Evolutionary conservation across 352 stramenopile species (phyloP).

Genomic region (Phytopythium vexans): DNA sequence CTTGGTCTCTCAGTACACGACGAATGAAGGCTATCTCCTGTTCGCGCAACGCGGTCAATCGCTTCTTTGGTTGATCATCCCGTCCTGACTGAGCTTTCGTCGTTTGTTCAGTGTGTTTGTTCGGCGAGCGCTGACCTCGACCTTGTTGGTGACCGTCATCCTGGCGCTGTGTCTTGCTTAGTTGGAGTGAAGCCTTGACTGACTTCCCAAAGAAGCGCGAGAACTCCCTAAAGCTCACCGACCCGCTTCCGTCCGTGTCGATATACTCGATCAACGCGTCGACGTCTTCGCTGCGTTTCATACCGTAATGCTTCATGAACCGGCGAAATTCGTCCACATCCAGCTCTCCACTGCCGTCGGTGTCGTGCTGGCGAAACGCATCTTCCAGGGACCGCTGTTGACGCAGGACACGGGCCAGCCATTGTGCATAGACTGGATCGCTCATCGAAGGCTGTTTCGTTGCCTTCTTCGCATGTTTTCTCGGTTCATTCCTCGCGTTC

Average conservation of each 20-base stretch:
- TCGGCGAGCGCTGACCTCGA: too few species aligned
- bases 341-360: constrained; percentile 38
- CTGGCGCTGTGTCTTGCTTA: constrained; percentile 7
- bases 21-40: constrained; percentile 57
- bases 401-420: constrained; percentile 23
- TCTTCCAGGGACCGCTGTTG: constrained; percentile 34
- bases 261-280: constrained; percentile 33
- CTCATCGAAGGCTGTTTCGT: background rate
- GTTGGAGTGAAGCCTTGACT: constrained; percentile 13
- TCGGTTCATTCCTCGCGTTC: background rate
- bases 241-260: constrained; percentile 32
- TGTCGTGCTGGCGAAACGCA: constrained; percentile 31
- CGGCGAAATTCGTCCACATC: constrained; percentile 44
- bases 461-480: background rate
- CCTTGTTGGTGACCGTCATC: too few species aligned
- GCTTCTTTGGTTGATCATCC: constrained; percentile 14
- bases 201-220: constrained; percentile 23
- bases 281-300: constrained; percentile 33
- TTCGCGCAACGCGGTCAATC: constrained; percentile 28
- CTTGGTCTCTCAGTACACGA: constrained; percentile 29
- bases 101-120: constrained; percentile 3
- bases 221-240: constrained; percentile 47
- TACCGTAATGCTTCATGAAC: constrained; percentile 51
- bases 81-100: constrained; percentile 9
- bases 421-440: constrained; percentile 6